Evolutionary conservation across 1,284 basidiomycete species (phyloP), one percentile per base, ranked within the genome.

Genomic region (Paramarasmius palmivorus): DNA sequence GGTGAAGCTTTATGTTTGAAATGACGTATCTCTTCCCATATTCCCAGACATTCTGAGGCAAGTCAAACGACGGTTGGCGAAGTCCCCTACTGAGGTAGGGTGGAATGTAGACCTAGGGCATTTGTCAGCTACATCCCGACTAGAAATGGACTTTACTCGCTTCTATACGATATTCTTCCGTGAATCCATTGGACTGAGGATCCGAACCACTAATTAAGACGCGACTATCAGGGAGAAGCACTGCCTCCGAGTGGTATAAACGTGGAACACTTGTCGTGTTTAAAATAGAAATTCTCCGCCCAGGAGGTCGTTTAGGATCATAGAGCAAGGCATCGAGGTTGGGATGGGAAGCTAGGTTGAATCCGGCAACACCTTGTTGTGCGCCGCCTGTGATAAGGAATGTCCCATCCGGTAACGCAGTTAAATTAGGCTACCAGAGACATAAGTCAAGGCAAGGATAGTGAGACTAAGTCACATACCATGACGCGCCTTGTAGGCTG

Each of bases 161-260:
- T 70, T 92, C 91, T 42, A 92, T 75, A 3, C 88, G 73, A 70
- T 87, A 83, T 61, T 92, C 90, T 49, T 91, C 84, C 0, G 78
- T 82, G 60, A 82, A 84, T 54, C 74, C 68, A 60, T 75, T 58
- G 7, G 78, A 82, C 65, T 84, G 71, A 1, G 87, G 86, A 63
- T 91, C 90, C 12, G 84, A 85, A 0, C 91, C 91, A 2, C 87
- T 87, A 39, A 92, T 72, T 38, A 85, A 67, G 8, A 88, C 74
- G 0, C 79, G 75, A 3, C 83, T 85, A 53, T 84, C 81, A 3
- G 82, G 81, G 32, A 89, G 76, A 7, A 90, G 76, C 17, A 74
- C 77, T 51, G 85, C 83, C 64, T 90, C 88, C 0, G 86, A 89
- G 64, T 95, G 92, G 62, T 95, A 95, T 64, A 95, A 63, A 19